Conservation (phyloP, 1,284 basidiomycete species). For the Wallemia hederae region DNA sequence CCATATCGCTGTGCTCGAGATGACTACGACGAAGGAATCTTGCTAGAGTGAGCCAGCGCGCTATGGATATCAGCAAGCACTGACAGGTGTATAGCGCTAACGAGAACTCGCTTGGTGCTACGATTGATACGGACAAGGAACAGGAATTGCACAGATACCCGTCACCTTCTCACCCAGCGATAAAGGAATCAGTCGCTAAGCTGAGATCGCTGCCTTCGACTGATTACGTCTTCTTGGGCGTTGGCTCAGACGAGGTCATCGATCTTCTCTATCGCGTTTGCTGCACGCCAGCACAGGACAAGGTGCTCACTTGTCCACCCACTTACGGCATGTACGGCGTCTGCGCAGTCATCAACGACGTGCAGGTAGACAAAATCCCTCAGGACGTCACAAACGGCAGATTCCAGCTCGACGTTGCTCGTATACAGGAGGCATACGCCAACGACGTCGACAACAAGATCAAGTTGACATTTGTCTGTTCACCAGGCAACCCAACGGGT, state of each 20-base stretch:
- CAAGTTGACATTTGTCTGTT: conserved; percentile 83
- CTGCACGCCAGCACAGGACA: conserved; percentile 51
- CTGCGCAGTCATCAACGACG: conserved; percentile 80
- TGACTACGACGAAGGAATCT: conserved; percentile 70
- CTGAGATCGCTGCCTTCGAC: conserved; percentile 34
- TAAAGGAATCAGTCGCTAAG: conserved; percentile 45
- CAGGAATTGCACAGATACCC: conserved; percentile 57
- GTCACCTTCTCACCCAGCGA: conserved; percentile 44
- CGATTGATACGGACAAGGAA: conserved; percentile 28
- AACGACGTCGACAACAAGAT: conserved; percentile 32
- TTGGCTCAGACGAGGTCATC: conserved; percentile 89
- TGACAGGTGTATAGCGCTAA: conserved; percentile 28
- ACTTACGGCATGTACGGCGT: conserved; percentile 97
- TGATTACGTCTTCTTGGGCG: conserved; percentile 69
- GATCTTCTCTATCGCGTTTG: conserved; percentile 77
- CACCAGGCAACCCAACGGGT: conserved; percentile 89
- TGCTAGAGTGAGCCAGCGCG: conserved; percentile 33
- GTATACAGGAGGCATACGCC: conserved; percentile 9
- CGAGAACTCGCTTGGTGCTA: conserved; percentile 77
- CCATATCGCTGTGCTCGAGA: conserved; percentile 92
- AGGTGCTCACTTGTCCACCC: conserved; percentile 61
- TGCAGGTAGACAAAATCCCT: conserved; percentile 51
- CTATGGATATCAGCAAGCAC: background rate
- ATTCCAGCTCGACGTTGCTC: conserved; percentile 47
- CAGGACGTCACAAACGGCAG: conserved; percentile 41